Base-by-base conservation (phyloP, 495 filamentous ascomycete genomes). In the Parmelia sp. region DNA sequence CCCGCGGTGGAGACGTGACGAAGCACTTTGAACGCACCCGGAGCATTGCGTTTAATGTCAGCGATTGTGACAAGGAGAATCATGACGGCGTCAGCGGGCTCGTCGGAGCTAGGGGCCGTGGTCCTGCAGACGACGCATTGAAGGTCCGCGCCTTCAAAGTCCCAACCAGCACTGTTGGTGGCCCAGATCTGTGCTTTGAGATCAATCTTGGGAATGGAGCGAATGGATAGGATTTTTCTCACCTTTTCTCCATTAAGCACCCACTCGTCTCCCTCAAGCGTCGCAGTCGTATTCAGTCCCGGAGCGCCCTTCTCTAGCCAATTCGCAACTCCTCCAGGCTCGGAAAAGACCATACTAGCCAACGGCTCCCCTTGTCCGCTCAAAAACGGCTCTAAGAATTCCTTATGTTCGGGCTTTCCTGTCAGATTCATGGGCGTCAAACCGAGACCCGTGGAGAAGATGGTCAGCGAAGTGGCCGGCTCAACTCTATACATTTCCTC, bases 221-320 rank as follows among this genome's bases (percentile, higher is more conserved):
- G 40, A 21, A 44, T 10, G n/a, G 9, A 19, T 15, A 19, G 23
- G 23, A 23, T 55, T n/a, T 15, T 37, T 25, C 61, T 1, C 62
- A 79, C 77, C 76, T 83, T 84, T 58, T 83, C 80, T n/a, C 82
- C 82, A 68, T 79, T 79, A 35, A 84, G 71, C 25, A 84, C 70
- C 79, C 79, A 83, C 47, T 82, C 76, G 37, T 82, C 76, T 15
- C 79, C 80, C 27, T 83, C 80, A n/a, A 68, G 68, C 25, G 70
- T 65, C 10, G 82, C 81, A 15, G 75, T 80, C 9, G 81, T 83
- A 35, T 75, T 67, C 36, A 85, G 70, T 0, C 82, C 80, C 17
- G 67, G 67, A 0, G 70, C 80, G 3, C 81, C 79, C 57, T 75
- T 78, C 65, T 84, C 80, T 37, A 83, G 65, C 62, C 71, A 81